Base-by-base conservation (phyloP, 192 early-diverging fungal genomes). In the Radiomyces spectabilis region DNA sequence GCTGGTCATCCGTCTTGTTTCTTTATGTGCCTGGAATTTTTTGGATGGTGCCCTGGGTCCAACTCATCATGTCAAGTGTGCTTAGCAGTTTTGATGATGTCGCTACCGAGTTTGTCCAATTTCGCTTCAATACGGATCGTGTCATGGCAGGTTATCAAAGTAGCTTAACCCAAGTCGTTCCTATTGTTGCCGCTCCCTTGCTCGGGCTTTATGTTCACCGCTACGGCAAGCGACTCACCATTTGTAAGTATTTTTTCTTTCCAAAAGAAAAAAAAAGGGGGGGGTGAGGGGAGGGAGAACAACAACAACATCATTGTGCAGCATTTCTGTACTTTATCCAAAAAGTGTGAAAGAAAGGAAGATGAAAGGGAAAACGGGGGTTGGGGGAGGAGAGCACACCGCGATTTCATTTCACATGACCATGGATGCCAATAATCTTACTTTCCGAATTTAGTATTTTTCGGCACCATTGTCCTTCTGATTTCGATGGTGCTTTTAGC, bases 131-230 rank as follows among this genome's bases (percentile, higher is more conserved):
- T 15, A 59, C 63, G 34, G 49, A 35, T 38, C 40, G 30, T 2
- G 40, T 66, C n/a, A 53, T 59, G 42, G 63, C 63, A 13, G 63
- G 56, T 33, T 61, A 64, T 43, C 53, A 62, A 51, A 68, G 66
- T 57, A 78, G 77, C 32, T 68, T 81, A 32, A 58, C 75, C 2
- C 79, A 81, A 44, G 66, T 71, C 2, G 66, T 81, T 40, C 82
- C 82, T 8, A 77, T 84, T 25, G 55, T 76, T 9, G 57, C 73
- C 19, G 74, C 77, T 29, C 67, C 78, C 2, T 22, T 67, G 7
- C 35, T 79, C 21, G 82, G 82, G 7, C 39, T 77, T 7, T 35
- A 76, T 22, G 72, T 81, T 44, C 75, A 84, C 59, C 75, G 73
- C 19, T 58, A 69, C n/a, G 81, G 81, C 2, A 67, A 76, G 27